Evolutionary conservation across 2,329 filamentous ascomycete species (phyloP).

Genomic region (Penicillium sp.): DNA sequence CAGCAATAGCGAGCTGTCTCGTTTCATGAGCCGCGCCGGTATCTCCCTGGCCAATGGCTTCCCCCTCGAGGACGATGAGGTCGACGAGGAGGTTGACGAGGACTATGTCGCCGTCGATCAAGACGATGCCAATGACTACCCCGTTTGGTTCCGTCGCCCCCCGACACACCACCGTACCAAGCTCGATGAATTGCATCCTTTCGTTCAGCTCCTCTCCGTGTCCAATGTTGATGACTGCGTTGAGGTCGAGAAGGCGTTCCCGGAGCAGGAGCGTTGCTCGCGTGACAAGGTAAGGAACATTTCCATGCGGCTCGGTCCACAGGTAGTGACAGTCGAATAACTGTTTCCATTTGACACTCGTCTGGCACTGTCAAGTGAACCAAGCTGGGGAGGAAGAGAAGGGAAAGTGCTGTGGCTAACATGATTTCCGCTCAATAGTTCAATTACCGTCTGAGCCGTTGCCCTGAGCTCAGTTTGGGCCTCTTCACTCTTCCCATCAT

Average conservation of each 20-base stretch:
- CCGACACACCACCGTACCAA: constrained; percentile 42
- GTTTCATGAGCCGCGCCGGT: constrained; percentile 32
- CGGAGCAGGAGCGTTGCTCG: constrained; percentile 60
- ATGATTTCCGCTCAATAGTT: constrained; percentile 57
- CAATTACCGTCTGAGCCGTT: constrained; percentile 73
- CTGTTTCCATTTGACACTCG: too few species aligned
- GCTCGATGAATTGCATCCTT: constrained; percentile 68
- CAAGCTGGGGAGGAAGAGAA: background rate
- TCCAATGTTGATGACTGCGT: constrained; percentile 59
- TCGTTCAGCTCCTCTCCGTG: constrained; percentile 71
- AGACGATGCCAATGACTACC: constrained; percentile 44
- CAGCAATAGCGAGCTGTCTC: constrained; percentile 33
- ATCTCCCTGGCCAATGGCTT: constrained; percentile 36
- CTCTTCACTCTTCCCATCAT: constrained; percentile 69
- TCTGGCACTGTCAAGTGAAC: too few species aligned
- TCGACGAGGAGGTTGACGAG: constrained; percentile 43
- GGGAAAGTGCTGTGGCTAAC: constrained; percentile 13
- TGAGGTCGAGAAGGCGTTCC: constrained; percentile 63
- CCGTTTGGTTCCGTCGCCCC: constrained; percentile 47
- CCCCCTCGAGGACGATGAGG: constrained; percentile 35
- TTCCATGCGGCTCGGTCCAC: background rate
- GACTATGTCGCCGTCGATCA: constrained; percentile 49
- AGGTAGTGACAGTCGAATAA: too few species aligned
- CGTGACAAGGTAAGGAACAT: constrained; percentile 62
- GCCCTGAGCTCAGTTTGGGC: constrained; percentile 77